Percentiles rank a stretch among this genome's conserved stretches.
These are phyloP conservation scores for Macrolepiota fuliginosa DNA, from an alignment of 768 basidiomycete species.

Conservation along the genomic window DNA sequence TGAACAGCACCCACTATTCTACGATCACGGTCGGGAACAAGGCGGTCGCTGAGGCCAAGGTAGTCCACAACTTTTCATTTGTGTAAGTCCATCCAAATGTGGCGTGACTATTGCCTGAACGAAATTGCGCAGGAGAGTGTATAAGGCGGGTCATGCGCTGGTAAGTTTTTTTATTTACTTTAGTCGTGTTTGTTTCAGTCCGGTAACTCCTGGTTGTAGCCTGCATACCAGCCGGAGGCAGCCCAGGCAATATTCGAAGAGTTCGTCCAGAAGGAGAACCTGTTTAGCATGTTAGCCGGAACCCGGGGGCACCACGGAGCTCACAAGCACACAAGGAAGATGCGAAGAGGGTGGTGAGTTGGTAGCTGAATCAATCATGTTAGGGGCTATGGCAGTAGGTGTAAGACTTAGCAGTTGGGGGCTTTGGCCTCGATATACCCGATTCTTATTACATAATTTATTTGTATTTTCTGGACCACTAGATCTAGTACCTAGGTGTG, in stretches of 20 bases:
- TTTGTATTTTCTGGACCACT: too few species aligned
- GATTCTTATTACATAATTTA: too few species aligned
- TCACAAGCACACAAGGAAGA: neutral
- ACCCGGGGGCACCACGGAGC: neutral
- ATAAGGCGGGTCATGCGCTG: conserved; percentile 5
- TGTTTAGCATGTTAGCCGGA: neutral
- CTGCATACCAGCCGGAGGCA: conserved; percentile 8
- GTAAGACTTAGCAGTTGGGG: neutral
- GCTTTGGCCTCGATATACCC: too few species aligned
- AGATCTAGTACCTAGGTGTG: too few species aligned
- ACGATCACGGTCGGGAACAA: neutral
- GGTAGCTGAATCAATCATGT: neutral
- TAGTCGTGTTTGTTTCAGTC: neutral
- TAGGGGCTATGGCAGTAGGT: neutral
- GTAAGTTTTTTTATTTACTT: neutral
- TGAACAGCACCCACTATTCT: conserved; percentile 2
- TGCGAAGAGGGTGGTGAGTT: neutral
- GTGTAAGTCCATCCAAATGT: neutral
- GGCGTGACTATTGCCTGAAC: neutral
- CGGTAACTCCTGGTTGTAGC: neutral
- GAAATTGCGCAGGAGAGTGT: neutral
- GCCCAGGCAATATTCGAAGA: conserved; percentile 3
- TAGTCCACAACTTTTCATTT: conserved; percentile 1
- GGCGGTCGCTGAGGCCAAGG: neutral
- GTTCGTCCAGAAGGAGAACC: neutral